Percentiles rank a stretch among this genome's conserved stretches.
phyloP scores from a whole-genome alignment of 768 basidiomycete genomes.

The Gloeostereum incarnatum region DNA sequence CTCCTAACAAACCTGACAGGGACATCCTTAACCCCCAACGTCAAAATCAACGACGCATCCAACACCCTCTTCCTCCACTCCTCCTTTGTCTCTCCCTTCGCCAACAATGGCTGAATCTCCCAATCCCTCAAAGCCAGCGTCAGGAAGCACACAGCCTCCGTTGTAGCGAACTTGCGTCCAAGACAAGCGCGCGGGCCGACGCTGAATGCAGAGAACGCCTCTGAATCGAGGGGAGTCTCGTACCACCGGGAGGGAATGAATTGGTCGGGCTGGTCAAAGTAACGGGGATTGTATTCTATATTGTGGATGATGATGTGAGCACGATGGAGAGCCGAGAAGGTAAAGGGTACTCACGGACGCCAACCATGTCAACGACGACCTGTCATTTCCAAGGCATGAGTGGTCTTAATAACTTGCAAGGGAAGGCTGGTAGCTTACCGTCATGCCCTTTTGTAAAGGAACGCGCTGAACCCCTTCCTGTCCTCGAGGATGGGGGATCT shows the following conservation, averaged over 20 bases:
- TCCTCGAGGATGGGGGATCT: slow-evolving; percentile 29
- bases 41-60: slow-evolving; percentile 24
- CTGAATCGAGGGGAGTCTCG: slow-evolving; percentile 27
- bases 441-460: slow-evolving; percentile 28
- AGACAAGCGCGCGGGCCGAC: slow-evolving; percentile 44
- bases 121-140: slow-evolving; percentile 43
- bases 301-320: not conserved
- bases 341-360: slow-evolving; percentile 29
- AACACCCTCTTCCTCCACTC: slow-evolving; percentile 27
- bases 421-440: slow-evolving; percentile 14
- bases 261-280: slow-evolving; percentile 36
- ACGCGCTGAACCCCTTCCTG: slow-evolving; percentile 26
- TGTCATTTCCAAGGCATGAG: slow-evolving; percentile 7
- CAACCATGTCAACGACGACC: slow-evolving; percentile 39
- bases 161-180: slow-evolving; percentile 45
- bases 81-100: slow-evolving; percentile 25
- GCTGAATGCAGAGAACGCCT: slow-evolving; percentile 37
- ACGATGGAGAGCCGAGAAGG: not conserved
- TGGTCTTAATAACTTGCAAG: too few relatives aligned
- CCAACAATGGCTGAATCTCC: slow-evolving; percentile 36
- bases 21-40: slow-evolving; percentile 14
- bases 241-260: slow-evolving; percentile 46
- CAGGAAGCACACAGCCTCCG: slow-evolving; percentile 44
- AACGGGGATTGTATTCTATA: slow-evolving; percentile 39
- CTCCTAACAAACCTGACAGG: slow-evolving; percentile 7